phyloP scores from a whole-genome alignment of 2,329 filamentous ascomycete genomes.

The Zymoseptoria passerinii region DNA sequence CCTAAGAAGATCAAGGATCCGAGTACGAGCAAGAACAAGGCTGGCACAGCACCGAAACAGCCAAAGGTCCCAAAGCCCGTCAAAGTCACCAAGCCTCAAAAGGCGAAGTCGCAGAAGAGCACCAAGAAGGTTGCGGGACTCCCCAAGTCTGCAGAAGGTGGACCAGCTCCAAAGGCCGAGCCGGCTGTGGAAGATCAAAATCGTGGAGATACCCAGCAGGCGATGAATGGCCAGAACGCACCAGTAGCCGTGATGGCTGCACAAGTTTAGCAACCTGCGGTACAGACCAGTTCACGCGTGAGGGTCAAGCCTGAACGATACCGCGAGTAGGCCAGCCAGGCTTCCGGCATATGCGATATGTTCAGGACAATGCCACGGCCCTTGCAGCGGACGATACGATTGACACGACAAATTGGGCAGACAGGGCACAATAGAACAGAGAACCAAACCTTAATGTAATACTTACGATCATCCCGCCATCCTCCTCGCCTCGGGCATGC shows the following conservation, averaged over 20 bases:
- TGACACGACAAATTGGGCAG: neutral
- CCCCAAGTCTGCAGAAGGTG: neutral
- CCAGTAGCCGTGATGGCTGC: neutral
- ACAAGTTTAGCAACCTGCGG: neutral
- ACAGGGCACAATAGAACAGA: neutral
- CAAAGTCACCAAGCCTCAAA: neutral
- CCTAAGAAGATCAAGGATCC: neutral
- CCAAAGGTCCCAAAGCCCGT: neutral
- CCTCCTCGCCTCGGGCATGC: constrained; percentile 39
- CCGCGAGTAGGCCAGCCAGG: neutral
- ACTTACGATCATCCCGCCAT: constrained; percentile 10
- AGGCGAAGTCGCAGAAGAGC: neutral
- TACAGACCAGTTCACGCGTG: neutral
- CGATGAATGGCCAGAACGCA: neutral
- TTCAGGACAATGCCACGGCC: neutral
- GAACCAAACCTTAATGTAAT: neutral
- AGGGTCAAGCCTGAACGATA: neutral
- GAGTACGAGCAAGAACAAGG: neutral
- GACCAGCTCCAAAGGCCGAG: neutral
- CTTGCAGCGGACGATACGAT: neutral
- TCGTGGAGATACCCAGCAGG: neutral
- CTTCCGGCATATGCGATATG: neutral
- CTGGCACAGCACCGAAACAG: neutral
- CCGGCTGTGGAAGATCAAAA: neutral
- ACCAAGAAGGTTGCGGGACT: neutral